Evolutionary conservation across 345 rosid species (phyloP), one percentile per base, ranked within the genome.

Genomic region (Citrus unshiu): DNA sequence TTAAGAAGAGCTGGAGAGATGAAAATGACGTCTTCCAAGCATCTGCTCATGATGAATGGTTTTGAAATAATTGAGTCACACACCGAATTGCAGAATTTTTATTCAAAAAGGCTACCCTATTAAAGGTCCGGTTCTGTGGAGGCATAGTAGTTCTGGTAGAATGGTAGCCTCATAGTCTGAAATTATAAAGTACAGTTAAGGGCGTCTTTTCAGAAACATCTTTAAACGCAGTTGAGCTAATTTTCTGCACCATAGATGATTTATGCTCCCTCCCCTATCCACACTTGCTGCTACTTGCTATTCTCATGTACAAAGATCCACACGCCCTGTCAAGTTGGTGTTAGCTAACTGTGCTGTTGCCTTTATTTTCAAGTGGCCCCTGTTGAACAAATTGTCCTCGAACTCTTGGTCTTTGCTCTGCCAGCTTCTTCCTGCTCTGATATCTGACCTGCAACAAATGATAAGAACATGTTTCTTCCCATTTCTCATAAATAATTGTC

Each of bases 311-410:
- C 62, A 67, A 37, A 39, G 57, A 64, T 35, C 76, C 63, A 18
- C 35, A 24, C 6, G 43, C 76, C 46, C 54, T 2, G 5, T 68
- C 18, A 43, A 29, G 62, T 25, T 14, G 24, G n/a, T 13, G 70
- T 84, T 72, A 79, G 78, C 82, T 40, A 71, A 56, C n/a, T 56
- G 75, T 58, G 30, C 74, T 81, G 74, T 43, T 49, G 21, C 30
- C 83, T 35, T 79, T 81, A 59, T 78, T 81, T 76, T 74, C 87
- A 19, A 57, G 57, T 39, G 30, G 51, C 16, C 40, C 79, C 80
- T 81, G 87, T 34, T 85, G 87, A 25, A 88, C 89, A 79, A 90
- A 90, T 59, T 88, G 93, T 27, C 90, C 91, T 72, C 86, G 84
- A 61, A 88, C 39, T 2, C 90, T 85, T 4, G 93, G 91, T 70